phyloP scores from a whole-genome alignment of 495 filamentous ascomycete species.

The Xylaria flabelliformis region DNA sequence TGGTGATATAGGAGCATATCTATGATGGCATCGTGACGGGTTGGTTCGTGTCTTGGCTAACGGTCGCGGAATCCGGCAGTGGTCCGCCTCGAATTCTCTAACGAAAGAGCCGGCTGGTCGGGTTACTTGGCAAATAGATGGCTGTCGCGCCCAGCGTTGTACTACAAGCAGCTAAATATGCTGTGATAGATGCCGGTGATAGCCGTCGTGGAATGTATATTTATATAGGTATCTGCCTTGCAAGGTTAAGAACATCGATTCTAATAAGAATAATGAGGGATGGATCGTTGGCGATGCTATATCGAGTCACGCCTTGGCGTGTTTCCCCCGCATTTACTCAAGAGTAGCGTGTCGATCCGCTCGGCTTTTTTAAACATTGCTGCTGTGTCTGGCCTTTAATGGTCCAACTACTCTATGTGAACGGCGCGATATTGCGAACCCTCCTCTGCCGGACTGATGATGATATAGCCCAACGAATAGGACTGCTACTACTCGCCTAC shows the following conservation, averaged over 20 bases:
- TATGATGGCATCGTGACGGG: constrained; percentile 7
- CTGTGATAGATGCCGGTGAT: neutral
- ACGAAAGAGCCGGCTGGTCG: constrained; percentile 17
- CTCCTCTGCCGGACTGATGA: neutral
- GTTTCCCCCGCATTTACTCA: constrained; percentile 7
- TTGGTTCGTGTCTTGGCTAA: neutral
- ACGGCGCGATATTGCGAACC: neutral
- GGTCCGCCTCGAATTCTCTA: neutral
- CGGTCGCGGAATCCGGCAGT: neutral
- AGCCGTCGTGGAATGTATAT: constrained; percentile 1
- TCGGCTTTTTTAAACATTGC: neutral
- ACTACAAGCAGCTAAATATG: neutral
- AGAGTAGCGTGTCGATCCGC: constrained; percentile 3
- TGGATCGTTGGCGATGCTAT: neutral
- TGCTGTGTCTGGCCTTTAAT: neutral
- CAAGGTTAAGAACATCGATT: neutral
- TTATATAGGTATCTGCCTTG: neutral
- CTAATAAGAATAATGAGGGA: neutral
- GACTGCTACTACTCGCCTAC: neutral
- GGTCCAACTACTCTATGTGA: neutral
- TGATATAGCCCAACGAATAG: constrained; percentile 4
- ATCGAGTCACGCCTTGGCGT: neutral
- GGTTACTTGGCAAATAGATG: neutral
- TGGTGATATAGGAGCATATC: neutral
- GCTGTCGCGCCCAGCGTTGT: neutral